These are phyloP conservation scores for Apiosordaria backusii DNA, from an alignment of 495 filamentous ascomycete species.

Conservation along the genomic window DNA sequence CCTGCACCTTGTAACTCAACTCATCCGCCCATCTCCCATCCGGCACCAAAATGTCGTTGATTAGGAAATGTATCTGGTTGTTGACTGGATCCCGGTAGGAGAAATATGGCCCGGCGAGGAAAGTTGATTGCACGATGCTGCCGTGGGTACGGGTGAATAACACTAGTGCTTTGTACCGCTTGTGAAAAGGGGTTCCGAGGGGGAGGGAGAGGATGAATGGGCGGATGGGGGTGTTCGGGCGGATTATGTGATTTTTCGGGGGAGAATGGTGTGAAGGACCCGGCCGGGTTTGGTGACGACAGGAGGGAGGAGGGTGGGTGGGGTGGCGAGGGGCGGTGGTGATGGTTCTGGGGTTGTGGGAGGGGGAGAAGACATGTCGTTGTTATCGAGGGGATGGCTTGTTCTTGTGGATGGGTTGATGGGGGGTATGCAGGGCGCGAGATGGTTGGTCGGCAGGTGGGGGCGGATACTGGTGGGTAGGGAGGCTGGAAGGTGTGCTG, in stretches of 20 bases:
- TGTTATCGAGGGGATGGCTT: no score
- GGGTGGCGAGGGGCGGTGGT: no score
- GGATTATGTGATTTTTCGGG: not conserved
- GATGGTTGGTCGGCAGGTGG: no score
- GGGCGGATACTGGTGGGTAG: no score
- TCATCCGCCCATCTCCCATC: not conserved
- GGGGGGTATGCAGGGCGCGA: no score
- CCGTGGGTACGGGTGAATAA: not conserved
- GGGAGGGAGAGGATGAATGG: not conserved
- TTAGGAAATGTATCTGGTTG: not conserved
- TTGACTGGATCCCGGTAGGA: not conserved
- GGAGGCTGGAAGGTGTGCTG: no score
- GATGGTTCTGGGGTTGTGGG: no score
- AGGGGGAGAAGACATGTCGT: no score
- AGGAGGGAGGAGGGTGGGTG: not conserved
- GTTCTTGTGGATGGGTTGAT: no score
- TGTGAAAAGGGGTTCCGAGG: not conserved
- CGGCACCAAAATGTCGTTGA: not conserved
- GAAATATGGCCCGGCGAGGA: not conserved
- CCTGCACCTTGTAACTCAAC: not conserved
- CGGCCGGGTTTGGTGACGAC: no score
- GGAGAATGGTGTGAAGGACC: not conserved
- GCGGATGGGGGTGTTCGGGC: not conserved
- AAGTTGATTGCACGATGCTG: not conserved
- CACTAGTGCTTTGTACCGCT: not conserved